These are phyloP conservation scores for Mycena capillaripes DNA, from an alignment of 768 basidiomycete species.

Conservation along the genomic window DNA sequence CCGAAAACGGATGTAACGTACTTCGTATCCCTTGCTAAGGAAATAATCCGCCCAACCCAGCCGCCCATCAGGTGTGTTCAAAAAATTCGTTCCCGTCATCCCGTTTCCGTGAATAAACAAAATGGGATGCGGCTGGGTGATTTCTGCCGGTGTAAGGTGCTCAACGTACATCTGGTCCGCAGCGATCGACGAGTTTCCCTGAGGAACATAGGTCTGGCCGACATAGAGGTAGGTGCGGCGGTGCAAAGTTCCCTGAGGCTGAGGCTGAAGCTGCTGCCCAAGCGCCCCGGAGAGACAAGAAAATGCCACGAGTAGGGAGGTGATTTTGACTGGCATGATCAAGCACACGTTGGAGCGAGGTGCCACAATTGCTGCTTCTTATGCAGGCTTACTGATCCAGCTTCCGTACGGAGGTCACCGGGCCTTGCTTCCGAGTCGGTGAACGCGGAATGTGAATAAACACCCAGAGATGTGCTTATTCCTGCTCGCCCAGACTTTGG, in stretches of 20 bases:
- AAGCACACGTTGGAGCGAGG: not conserved
- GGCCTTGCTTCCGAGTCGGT: too few species aligned
- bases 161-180: conserved; percentile 68
- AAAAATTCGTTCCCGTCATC: conserved; percentile 66
- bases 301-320: not conserved
- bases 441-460: too few species aligned
- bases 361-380: not conserved
- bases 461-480: too few species aligned
- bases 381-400: not conserved
- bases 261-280: conserved; percentile 5
- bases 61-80: conserved; percentile 68
- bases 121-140: conserved; percentile 57
- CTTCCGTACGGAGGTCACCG: not conserved
- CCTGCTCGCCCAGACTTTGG: too few species aligned
- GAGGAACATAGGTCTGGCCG: conserved; percentile 55
- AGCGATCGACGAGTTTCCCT: conserved; percentile 52
- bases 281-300: conserved; percentile 3
- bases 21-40: conserved; percentile 64
- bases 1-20: conserved; percentile 36
- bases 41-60: conserved; percentile 73
- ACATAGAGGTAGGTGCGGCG: conserved; percentile 64
- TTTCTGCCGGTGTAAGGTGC: conserved; percentile 57
- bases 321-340: not conserved
- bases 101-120: conserved; percentile 65
- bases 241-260: conserved; percentile 53